phyloP scores from a whole-genome alignment of 768 basidiomycete species.

The Russula olivacea region DNA sequence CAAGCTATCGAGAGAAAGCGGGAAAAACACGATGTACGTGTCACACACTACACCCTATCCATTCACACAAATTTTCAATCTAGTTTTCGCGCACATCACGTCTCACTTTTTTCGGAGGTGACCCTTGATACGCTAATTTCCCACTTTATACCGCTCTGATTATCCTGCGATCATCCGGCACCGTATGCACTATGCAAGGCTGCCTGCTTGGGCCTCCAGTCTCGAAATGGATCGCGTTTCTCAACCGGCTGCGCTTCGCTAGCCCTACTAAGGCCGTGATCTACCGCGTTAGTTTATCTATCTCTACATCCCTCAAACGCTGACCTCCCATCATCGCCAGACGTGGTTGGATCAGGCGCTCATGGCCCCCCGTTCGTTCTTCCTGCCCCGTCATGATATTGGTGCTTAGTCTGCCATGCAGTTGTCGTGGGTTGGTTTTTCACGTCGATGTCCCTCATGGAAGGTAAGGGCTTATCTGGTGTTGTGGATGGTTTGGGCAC shows the following conservation, averaged over 20 bases:
- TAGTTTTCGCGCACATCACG: conserved; percentile 58
- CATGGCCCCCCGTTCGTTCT: conserved; percentile 56
- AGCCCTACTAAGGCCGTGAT: conserved; percentile 52
- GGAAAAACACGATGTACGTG: conserved; percentile 63
- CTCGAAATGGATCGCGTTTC: conserved; percentile 74
- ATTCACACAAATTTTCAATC: not conserved
- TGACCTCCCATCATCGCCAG: conserved; percentile 33
- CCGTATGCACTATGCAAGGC: conserved; percentile 33
- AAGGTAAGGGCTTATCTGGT: conserved; percentile 56
- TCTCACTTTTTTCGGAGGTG: conserved; percentile 69
- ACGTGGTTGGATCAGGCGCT: conserved; percentile 79
- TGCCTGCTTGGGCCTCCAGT: conserved; percentile 74
- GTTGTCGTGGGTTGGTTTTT: conserved; percentile 53
- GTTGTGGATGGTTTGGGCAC: conserved; percentile 45
- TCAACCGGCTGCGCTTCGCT: conserved; percentile 65
- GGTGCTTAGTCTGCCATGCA: conserved; percentile 17
- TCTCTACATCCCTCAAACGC: not conserved
- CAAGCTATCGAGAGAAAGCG: conserved; percentile 75
- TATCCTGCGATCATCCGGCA: not conserved
- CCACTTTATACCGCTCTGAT: not conserved
- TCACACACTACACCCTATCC: not conserved
- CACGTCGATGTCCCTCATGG: conserved; percentile 71
- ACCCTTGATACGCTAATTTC: not conserved
- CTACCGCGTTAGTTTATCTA: conserved; percentile 46
- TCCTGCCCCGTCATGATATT: not conserved